Evolutionary conservation across 768 basidiomycete species (phyloP), one percentile per base, ranked within the genome.

Genomic region (Suillus tomentosus): DNA sequence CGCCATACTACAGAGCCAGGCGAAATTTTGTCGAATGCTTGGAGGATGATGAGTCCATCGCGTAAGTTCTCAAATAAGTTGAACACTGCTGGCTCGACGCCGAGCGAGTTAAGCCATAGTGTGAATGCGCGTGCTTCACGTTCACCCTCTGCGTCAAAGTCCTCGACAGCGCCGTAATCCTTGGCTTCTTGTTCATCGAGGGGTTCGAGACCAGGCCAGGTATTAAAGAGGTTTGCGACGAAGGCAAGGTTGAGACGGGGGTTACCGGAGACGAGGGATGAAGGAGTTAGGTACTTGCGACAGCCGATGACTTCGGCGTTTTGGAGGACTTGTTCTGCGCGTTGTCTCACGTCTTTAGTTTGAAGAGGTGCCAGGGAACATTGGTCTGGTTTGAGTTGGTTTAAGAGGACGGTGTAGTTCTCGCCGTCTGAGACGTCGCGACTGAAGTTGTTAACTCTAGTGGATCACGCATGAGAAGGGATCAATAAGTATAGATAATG

Each of bases 121-220:
- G 92, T 99, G 75, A 99, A 99, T 37, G 96, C 97, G 43, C 96
- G 88, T 5, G 97, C 97, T 76, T 99, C 97, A 55, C 97, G 89
- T 76, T 99, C 97, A 65, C 97, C 97, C 76, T 99, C 97, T 0
- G 96, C 97, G 66, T 99, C 97, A 70, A 99, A 99, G 79, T 99
- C 97, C 71, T 98, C 96, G 42, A 99, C 85, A 0, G 81, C 86
- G 27, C 92, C 92, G 65, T 93, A 93, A 69, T 92, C 91, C 66
- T 96, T 95, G 5, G 91, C 91, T 74, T 98, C 95, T 73, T 94
- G 86, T 72, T 95, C 95, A 72, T 96, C 95, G 53, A 99, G 85
- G 2, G 96, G 96, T 66, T 86, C 97, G 39, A 99, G 88, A 0
- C 96, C 94, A 0, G 96, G 97, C 78, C 92, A 89, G 2, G 94